phyloP scores from a whole-genome alignment of 2,329 filamentous ascomycete species.

The Fusarium annulatum region DNA sequence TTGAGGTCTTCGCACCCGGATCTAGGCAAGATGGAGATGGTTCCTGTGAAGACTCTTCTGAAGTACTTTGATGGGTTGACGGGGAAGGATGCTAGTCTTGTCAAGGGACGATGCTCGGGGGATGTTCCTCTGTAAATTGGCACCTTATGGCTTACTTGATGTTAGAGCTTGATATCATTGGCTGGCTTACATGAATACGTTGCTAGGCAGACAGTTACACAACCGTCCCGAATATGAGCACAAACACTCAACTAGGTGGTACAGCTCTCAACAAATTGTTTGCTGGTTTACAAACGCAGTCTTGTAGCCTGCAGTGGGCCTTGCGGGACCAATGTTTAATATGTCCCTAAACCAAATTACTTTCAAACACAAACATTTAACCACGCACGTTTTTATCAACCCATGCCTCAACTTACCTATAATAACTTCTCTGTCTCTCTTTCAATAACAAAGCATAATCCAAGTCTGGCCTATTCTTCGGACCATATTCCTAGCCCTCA shows the following conservation, averaged over 20 bases:
- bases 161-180: not conserved
- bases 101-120: conserved; percentile 50
- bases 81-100: conserved; percentile 61
- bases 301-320: not conserved
- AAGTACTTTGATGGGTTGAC: conserved; percentile 78
- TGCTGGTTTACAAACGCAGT: not conserved
- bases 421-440: not conserved
- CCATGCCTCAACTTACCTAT: not conserved
- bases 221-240: not conserved
- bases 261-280: not conserved
- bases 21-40: conserved; percentile 77
- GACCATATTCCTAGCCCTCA: not conserved
- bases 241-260: not conserved
- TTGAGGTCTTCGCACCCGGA: conserved; percentile 74
- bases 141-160: no score
- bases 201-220: not conserved
- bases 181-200: not conserved
- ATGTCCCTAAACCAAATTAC: not conserved
- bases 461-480: no score
- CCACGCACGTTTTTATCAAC: not conserved
- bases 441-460: rapidly evolving
- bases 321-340: not conserved
- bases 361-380: no score
- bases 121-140: conserved; percentile 2
- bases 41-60: conserved; percentile 72